Evolutionary conservation across 163 green algal species (phyloP).

Genomic region (Scenedesmus sp.): DNA sequence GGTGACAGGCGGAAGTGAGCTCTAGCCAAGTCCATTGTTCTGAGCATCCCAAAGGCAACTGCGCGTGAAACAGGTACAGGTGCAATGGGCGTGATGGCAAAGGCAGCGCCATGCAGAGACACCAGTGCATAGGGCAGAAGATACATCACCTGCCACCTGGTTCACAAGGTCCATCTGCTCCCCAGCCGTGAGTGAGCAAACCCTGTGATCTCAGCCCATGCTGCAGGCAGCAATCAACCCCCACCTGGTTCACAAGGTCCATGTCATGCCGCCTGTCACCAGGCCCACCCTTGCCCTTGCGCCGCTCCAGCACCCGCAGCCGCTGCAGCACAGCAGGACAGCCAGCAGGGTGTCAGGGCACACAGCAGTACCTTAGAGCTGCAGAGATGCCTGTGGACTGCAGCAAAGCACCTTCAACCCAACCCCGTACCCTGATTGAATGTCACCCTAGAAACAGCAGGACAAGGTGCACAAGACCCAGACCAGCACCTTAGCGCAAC

Average conservation of each 20-base stretch:
- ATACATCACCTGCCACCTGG: background rate
- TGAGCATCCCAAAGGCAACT: too few relatives aligned
- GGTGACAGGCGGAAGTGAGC: too few relatives aligned
- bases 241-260: conserved; percentile 50
- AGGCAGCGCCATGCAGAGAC: background rate
- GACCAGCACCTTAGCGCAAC: background rate
- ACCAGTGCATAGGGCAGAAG: background rate
- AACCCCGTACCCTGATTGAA: too few relatives aligned
- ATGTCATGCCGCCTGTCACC: conserved; percentile 57
- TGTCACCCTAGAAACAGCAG: too few relatives aligned
- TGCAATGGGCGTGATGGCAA: too few relatives aligned
- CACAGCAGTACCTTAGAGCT: background rate
- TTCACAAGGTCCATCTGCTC: background rate
- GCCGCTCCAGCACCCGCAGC: conserved; percentile 55
- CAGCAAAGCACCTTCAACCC: too few relatives aligned
- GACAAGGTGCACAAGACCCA: too few relatives aligned
- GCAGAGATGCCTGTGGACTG: background rate
- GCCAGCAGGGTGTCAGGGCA: too few relatives aligned
- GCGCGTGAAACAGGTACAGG: too few relatives aligned
- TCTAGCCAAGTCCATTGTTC: too few relatives aligned
- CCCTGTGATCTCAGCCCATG: background rate
- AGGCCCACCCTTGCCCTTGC: conserved; percentile 26
- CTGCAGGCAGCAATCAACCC: background rate
- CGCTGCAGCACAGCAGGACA: conserved; percentile 23
- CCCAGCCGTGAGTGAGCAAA: background rate